Conservation (phyloP, 23 red algal species). For the Gracilariopsis chorda region DNA sequence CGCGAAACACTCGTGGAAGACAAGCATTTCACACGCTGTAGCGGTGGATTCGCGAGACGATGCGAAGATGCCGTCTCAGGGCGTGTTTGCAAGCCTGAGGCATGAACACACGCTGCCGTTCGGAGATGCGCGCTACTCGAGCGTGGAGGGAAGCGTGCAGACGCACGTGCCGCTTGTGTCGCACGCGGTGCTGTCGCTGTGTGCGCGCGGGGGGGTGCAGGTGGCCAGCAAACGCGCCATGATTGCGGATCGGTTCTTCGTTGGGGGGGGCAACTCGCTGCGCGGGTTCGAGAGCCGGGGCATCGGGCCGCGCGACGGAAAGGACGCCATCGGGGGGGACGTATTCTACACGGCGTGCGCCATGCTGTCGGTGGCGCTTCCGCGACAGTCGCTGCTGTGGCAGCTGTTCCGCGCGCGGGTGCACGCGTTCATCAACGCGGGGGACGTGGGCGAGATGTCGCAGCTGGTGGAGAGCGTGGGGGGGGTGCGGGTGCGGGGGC, state of each 20-base stretch:
- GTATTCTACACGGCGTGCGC: constrained; percentile 64
- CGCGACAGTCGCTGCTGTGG: constrained; percentile 31
- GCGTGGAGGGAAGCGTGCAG: constrained; percentile 36
- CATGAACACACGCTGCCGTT: constrained; percentile 8
- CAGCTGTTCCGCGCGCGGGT: constrained; percentile 50
- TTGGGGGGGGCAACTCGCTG: constrained; percentile 78
- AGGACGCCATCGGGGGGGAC: constrained; percentile 86
- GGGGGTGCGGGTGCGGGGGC: neutral
- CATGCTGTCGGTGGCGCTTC: constrained; percentile 67
- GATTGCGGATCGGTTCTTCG: constrained; percentile 84
- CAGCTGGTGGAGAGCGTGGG: neutral
- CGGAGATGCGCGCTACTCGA: constrained; percentile 52
- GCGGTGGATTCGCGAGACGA: constrained; percentile 67
- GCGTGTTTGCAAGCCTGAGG: constrained; percentile 17
- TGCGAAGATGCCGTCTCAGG: constrained; percentile 50
- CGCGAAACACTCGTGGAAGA: constrained; percentile 71
- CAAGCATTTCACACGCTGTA: constrained; percentile 45
- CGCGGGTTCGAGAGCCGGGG: constrained; percentile 83
- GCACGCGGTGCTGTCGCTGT: constrained; percentile 27
- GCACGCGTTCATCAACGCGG: constrained; percentile 72
- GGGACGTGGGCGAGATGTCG: constrained; percentile 64
- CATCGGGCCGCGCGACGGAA: constrained; percentile 75
- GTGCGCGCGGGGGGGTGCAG: neutral
- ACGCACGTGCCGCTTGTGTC: constrained; percentile 55
- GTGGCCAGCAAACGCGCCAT: neutral